A percentile compares a stretch with the other conserved stretches of the same genome.
phyloP scores from a whole-genome alignment of 306 rosid species.

The Acacia confusa region DNA sequence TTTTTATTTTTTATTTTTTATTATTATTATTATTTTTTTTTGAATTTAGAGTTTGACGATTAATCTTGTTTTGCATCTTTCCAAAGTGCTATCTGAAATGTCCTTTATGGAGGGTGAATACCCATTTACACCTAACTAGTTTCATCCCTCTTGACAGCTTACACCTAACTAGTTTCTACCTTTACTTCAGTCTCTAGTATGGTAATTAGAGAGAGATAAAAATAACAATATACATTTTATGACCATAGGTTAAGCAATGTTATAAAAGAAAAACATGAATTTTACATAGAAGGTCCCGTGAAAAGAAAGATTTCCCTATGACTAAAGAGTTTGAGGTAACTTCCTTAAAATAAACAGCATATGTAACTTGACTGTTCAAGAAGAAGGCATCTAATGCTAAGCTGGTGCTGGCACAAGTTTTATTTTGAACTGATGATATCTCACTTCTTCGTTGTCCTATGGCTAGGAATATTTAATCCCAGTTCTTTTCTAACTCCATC shows the following conservation, averaged over 20 bases:
- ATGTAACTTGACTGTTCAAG: neutral
- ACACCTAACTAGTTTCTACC: no score
- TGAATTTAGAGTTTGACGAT: neutral
- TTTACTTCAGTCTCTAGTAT: neutral
- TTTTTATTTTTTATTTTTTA: no score
- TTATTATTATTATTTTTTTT: no score
- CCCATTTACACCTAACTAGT: neutral
- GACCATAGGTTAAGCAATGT: neutral
- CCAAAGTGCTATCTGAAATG: neutral
- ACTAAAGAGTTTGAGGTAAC: neutral
- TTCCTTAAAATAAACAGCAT: neutral
- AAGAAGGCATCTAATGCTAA: neutral
- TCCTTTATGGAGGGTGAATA: neutral
- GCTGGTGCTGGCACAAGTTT: neutral
- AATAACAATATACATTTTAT: conserved; percentile 7
- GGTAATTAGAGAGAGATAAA: neutral
- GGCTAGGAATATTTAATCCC: neutral
- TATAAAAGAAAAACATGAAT: neutral
- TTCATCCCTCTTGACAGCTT: neutral
- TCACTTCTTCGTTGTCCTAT: neutral
- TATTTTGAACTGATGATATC: neutral
- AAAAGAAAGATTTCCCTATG: neutral
- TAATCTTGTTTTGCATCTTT: neutral
- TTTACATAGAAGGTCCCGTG: neutral
- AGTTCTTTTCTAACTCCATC: neutral